Evolutionary conservation across 73 alveolate species (phyloP), one percentile per base, ranked within the genome.

Genomic region (Symbiodinium natans): DNA sequence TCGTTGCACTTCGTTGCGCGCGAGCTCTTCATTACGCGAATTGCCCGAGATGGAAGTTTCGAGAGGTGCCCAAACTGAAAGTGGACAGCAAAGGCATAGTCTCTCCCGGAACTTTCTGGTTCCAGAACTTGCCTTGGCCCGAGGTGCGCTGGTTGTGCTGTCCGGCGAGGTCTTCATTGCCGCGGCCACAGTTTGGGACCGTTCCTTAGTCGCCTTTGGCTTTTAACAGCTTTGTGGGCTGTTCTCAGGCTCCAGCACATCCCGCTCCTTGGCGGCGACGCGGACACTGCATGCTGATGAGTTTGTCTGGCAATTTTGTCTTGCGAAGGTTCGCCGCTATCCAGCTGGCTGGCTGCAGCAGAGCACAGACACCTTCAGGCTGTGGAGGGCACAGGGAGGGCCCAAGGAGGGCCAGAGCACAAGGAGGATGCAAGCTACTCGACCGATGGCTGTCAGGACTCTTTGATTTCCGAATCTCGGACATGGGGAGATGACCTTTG

Each of bases 401-500:
- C 74, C 11, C 11, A 21, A 21, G 74, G 29, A 54, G 74, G 21
- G 21, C 74, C 74, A 54, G 21, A 54, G 11, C 74, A 15, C 11
- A 54, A 54, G 74, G 11, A 21, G 74, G 74, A 21, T 21, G 21
- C 29, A 54, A 54, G 74, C 21, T 54, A 15, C 73, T 25, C 73
- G 3, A 23, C 73, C 25, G 1, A 25, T 2, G 74, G 31, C 43
- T 40, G 41, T 11, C 33, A 86, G 94, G 92, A 42, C 77, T 68
- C 98, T 77, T 1, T 80, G 98, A 83, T 80, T 92, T 77, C 98
- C 98, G 36, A 46, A 46, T 36, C 39, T 92, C 92, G 98, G 98
- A n/a, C 98, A 92, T 23, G 98, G 98, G 5, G 98, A 92, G 92
- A 92, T 92, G 92, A 92, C 75, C 98, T 92, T 92, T 48, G 98